These are phyloP conservation scores for Pascua sp. DNA, from an alignment of 1,284 basidiomycete species.

Conservation along the genomic window DNA sequence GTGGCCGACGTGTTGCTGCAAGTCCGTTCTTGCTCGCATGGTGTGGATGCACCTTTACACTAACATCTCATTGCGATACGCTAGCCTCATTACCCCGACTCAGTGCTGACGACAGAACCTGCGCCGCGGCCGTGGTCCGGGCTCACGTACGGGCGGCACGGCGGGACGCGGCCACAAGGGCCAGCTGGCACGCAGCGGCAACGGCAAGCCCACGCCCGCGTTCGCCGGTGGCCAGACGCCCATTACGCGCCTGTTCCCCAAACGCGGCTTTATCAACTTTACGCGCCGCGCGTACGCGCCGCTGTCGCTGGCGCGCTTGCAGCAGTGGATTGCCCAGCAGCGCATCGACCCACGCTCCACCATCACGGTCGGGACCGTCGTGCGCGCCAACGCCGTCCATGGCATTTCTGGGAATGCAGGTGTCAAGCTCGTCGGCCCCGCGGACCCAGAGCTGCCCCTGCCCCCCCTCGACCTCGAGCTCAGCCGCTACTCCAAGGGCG, in stretches of 20 bases:
- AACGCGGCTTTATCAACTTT: constrained; percentile 87
- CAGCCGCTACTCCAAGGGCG: constrained; percentile 79
- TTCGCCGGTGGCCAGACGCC: constrained; percentile 98
- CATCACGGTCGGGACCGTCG: constrained; percentile 82
- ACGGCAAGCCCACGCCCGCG: constrained; percentile 74
- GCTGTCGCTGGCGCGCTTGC: constrained; percentile 81
- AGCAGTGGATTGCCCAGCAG: constrained; percentile 84
- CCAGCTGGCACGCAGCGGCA: constrained; percentile 86
- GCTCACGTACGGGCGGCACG: constrained; percentile 84
- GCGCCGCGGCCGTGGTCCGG: constrained; percentile 88
- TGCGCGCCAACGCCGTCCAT: constrained; percentile 82
- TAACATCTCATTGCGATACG: neutral
- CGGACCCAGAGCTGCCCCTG: constrained; percentile 49
- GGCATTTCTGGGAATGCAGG: constrained; percentile 70
- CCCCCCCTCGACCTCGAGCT: constrained; percentile 76
- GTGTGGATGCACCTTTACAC: neutral
- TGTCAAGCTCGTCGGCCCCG: constrained; percentile 84
- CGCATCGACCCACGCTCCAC: constrained; percentile 73
- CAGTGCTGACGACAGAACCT: constrained; percentile 62
- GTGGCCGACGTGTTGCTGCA: neutral
- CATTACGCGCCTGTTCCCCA: constrained; percentile 85
- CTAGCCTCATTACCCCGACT: neutral
- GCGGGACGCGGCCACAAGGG: constrained; percentile 93
- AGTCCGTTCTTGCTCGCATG: neutral
- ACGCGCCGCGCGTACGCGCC: constrained; percentile 72